Evolutionary conservation across 2,329 filamentous ascomycete species (phyloP), one percentile per base, ranked within the genome.

Genomic region (Pyrenophora teres): DNA sequence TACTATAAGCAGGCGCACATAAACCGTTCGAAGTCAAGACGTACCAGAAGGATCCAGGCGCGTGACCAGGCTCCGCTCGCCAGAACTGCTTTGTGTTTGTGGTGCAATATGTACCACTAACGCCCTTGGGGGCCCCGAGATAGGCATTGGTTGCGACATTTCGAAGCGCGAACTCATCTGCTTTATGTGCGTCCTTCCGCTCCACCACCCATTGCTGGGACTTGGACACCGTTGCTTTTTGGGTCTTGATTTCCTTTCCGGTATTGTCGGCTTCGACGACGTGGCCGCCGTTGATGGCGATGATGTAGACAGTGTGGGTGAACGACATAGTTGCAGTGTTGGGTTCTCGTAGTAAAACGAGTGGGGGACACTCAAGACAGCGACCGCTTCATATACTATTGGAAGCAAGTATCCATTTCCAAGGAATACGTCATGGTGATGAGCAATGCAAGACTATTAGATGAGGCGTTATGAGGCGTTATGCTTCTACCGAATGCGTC

Each of bases 1-100:
- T 37, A 37, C 35, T 37, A 18, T 37, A 37, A 37, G 35, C 35
- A 37, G 7, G 21, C 21, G 21, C 21, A 23, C 21, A 23, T 23
- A 23, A 23, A 23, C 21, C 21, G 38, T 40, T 40, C 21, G 13
- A 40, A 23, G 21, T 23, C 21, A 32, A 41, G 27, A 32, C 27
- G 25, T 41, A 41, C 40, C 40, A 41, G 27, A 41, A 41, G 27
- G 40, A 41, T 41, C 40, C 40, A 32, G 40, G 40, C 40, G 40
- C 27, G 16, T 41, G 40, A 21, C 40, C 40, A 32, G 23, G 40
- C 15, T 41, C 40, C 25, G 40, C 40, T 41, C 40, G 40, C 40
- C 40, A 41, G 27, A 41, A 41, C 40, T 41, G 40, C 40, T 41
- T 41, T 41, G 15, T 25, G 40, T 32, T 32, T 32, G 40, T 41